Evolutionary conservation across 2,329 filamentous ascomycete genomes (phyloP), one percentile per base, ranked within the genome.

Genomic region (Aureobasidium sp.): DNA sequence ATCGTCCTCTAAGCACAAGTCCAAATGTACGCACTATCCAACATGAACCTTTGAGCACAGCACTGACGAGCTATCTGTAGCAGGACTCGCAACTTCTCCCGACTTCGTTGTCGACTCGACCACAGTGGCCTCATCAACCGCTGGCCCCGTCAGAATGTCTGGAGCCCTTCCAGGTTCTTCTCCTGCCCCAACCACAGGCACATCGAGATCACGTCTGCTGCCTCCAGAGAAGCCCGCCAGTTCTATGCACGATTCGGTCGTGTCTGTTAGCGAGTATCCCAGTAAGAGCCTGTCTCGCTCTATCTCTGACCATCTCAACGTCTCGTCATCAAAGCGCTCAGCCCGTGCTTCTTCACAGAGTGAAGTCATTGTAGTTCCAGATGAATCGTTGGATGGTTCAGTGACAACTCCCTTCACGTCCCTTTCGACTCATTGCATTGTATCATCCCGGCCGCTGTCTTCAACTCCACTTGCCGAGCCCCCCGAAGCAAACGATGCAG

Each of bases 111-210:
- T 34, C 5, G 55, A 58, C 31, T 47, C 31, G 14, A 48, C 31
- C 41, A 36, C 44, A 22, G 17, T n/a, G 5, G 17, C 31, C 31
- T 22, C 61, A 2, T 49, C 45, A 11, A 20, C 25, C 2, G 6
- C 8, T 27, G 12, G 25, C 14, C 37, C 51, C 12, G 20, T 42
- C 27, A 62, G 36, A 64, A 69, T 71, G 67, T 67, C 66, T 41
- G 69, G 68, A 36, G 68, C 65, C 15, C 64, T 68, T 5, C 62
- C 63, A 3, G 52, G 27, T 11, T 9, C 63, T 12, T 51, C 55
- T 25, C 34, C 36, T 22, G 29, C 34, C 7, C 34, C 31, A 3
- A 39, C 42, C 7, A 25, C 31, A 15, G 12, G 39, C n/a, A 48
- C 55, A 2, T 39, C 42, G n/a, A 47, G 42, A 48, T 37, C 55